phyloP scores from a whole-genome alignment of 1,284 basidiomycete genomes.

The Tilletia walkeri region DNA sequence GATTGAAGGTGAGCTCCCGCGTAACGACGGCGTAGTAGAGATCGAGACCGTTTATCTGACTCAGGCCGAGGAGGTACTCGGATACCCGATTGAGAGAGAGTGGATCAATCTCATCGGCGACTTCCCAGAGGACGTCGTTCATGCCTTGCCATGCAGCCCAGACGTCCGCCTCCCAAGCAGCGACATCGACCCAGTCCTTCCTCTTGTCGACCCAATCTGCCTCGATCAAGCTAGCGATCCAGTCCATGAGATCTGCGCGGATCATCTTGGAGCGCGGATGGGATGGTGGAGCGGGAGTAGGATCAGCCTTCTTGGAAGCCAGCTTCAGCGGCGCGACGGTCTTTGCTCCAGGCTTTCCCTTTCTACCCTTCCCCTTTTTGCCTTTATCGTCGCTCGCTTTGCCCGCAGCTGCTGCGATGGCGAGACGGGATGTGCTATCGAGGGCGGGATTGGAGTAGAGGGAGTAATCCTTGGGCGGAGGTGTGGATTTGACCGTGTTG shows the following conservation, averaged over 20 bases:
- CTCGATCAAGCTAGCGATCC: slow-evolving; percentile 13
- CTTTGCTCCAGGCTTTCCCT: not conserved
- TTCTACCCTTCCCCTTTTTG: slow-evolving; percentile 2
- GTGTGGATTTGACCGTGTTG: slow-evolving; percentile 18
- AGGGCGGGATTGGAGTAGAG: slow-evolving; percentile 11
- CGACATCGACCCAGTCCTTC: not conserved
- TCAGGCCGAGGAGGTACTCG: slow-evolving; percentile 16
- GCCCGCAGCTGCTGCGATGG: not conserved
- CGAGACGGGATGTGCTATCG: slow-evolving; percentile 18
- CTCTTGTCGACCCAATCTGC: slow-evolving; percentile 3
- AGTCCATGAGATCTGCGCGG: not conserved
- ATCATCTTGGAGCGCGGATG: not conserved
- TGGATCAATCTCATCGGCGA: slow-evolving; percentile 25
- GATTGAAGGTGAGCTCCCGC: slow-evolving; percentile 22
- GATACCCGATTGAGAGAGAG: slow-evolving; percentile 21
- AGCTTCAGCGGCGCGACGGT: too few relatives aligned
- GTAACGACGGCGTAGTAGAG: slow-evolving; percentile 31
- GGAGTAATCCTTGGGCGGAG: slow-evolving; percentile 8
- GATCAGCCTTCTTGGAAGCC: too few relatives aligned
- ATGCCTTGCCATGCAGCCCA: slow-evolving; percentile 25
- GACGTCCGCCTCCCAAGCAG: slow-evolving; percentile 16
- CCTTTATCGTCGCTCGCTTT: not conserved
- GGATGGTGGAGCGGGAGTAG: not conserved
- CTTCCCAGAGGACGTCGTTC: slow-evolving; percentile 27
- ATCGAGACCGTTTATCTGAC: slow-evolving; percentile 26